These are phyloP conservation scores for Solanum dulcamara DNA, from an alignment of 257 asterid species.

Conservation along the genomic window DNA sequence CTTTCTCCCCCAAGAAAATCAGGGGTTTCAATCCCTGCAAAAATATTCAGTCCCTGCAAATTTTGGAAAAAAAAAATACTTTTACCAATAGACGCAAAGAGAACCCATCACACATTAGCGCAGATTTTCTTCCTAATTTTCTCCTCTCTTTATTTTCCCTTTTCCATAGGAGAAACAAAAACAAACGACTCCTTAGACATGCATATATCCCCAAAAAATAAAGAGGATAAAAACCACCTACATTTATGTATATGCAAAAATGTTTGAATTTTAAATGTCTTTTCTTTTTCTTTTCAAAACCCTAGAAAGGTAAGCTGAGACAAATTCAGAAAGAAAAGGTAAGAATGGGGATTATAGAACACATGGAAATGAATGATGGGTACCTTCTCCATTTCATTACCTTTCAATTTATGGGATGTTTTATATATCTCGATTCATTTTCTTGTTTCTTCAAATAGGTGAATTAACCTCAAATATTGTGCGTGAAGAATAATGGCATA, in stretches of 20 bases:
- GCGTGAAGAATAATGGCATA: background rate
- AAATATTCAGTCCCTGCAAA: constrained; percentile 37
- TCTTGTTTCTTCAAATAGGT: background rate
- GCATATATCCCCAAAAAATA: background rate
- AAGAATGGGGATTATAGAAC: constrained; percentile 48
- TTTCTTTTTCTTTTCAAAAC: constrained; percentile 13
- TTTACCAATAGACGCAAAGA: constrained; percentile 29
- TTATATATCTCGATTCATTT: constrained; percentile 3
- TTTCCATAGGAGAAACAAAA: constrained; percentile 28
- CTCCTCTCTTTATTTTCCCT: background rate
- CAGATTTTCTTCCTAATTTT: constrained; percentile 30
- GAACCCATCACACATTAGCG: constrained; percentile 37
- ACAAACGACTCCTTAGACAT: constrained; percentile 31
- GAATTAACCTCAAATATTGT: background rate
- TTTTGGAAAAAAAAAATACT: constrained; percentile 13
- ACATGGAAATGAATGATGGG: constrained; percentile 50
- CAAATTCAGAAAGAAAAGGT: constrained; percentile 10
- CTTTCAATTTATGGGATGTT: background rate
- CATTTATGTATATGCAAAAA: constrained; percentile 12
- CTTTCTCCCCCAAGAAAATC: background rate
- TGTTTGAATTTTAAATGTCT: constrained; percentile 1
- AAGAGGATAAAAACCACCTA: background rate
- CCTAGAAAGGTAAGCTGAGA: constrained; percentile 17
- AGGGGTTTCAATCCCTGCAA: constrained; percentile 31
- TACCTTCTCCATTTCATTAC: constrained; percentile 17